Percentiles rank a stretch among this genome's conserved stretches.
These are phyloP conservation scores for Boletus eberwhitei DNA, from an alignment of 768 basidiomycete genomes.

Conservation along the genomic window DNA sequence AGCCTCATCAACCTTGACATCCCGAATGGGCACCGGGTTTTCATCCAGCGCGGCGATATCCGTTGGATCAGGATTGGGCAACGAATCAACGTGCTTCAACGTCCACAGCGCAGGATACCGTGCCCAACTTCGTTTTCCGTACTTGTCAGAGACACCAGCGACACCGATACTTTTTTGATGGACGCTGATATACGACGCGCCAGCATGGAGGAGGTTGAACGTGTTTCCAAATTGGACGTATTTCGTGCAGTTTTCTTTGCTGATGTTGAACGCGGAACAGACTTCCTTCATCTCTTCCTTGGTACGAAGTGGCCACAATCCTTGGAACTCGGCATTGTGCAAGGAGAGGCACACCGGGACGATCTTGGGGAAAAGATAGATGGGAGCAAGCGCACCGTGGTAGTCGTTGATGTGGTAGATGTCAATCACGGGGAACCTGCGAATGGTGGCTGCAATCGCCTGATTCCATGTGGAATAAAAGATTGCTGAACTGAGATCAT, in stretches of 20 bases:
- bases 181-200: slow-evolving; percentile 85
- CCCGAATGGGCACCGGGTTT: slow-evolving; percentile 63
- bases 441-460: slow-evolving; percentile 89
- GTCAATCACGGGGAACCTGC: slow-evolving; percentile 81
- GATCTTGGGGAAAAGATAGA: slow-evolving; percentile 90
- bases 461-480: slow-evolving; percentile 99
- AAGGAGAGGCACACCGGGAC: slow-evolving; percentile 87
- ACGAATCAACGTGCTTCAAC: slow-evolving; percentile 89
- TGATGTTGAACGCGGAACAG: slow-evolving; percentile 96
- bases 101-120: slow-evolving; percentile 97
- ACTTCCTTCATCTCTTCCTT: slow-evolving; percentile 99
- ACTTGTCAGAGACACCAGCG: slow-evolving; percentile 96
- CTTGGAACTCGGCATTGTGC: slow-evolving; percentile 97
- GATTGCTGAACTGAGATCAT: slow-evolving; percentile 92
- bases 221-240: slow-evolving; percentile 98
- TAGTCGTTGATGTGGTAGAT: slow-evolving; percentile 96
- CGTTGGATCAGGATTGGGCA: slow-evolving; percentile 92
- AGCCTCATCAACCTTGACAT: slow-evolving; percentile 71
- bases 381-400: slow-evolving; percentile 86
- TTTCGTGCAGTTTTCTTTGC: slow-evolving; percentile 93
- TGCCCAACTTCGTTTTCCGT: slow-evolving; percentile 96
- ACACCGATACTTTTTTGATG: slow-evolving; percentile 94
- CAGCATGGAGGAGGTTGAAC: slow-evolving; percentile 92
- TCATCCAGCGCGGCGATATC: slow-evolving; percentile 93
- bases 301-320: slow-evolving; percentile 92